A percentile compares a stretch with the other conserved stretches of the same genome.
phyloP scores from a whole-genome alignment of 345 rosid species.

The Ricinus communis region DNA sequence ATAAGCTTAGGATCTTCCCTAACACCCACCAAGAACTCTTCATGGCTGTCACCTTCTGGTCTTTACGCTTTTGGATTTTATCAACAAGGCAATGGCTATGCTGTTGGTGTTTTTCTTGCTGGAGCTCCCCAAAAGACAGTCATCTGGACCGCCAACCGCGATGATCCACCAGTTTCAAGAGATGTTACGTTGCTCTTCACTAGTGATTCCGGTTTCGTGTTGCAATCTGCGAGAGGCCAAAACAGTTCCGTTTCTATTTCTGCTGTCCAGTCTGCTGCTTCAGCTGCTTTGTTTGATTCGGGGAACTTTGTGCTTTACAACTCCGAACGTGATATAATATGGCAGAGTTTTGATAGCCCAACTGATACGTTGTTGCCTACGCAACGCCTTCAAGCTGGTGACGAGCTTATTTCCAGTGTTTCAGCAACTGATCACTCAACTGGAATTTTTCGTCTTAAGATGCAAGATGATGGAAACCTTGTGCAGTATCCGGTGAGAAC shows the following conservation, averaged over 20 bases:
- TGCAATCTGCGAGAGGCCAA: background rate
- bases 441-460: background rate
- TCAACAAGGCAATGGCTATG: background rate
- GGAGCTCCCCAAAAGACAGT: background rate
- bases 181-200: background rate
- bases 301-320: constrained; percentile 12
- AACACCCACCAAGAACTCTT: constrained; percentile 6
- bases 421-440: background rate
- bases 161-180: background rate
- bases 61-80: constrained; percentile 9
- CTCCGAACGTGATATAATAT: background rate
- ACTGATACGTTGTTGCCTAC: constrained; percentile 14
- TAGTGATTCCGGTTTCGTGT: background rate
- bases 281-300: background rate
- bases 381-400: constrained; percentile 16
- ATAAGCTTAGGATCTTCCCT: constrained; percentile 25
- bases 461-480: constrained; percentile 7
- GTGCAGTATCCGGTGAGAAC: background rate
- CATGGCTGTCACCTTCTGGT: constrained; percentile 8
- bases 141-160: constrained; percentile 11
- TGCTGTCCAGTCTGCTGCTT: background rate
- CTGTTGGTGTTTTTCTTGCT: constrained; percentile 6
- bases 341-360: constrained; percentile 4
- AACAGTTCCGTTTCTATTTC: background rate
- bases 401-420: constrained; percentile 11